Evolutionary conservation across 2,329 filamentous ascomycete genomes (phyloP).

Genomic region (Penicillium sp.): DNA sequence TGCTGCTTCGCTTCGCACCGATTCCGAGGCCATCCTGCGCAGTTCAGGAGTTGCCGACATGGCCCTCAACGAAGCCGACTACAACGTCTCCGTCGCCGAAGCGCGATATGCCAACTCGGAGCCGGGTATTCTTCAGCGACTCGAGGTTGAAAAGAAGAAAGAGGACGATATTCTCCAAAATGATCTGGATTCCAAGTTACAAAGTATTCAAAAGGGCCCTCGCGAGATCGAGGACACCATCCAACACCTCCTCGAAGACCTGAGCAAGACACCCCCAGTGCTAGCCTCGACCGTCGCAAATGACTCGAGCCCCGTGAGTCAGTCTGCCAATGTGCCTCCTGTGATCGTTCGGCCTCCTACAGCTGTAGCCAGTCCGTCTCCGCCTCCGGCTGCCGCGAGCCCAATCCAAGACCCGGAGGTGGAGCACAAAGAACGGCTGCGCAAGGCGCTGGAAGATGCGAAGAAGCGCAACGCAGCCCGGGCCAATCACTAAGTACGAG

Average conservation of each 20-base stretch:
- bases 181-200: constrained; percentile 43
- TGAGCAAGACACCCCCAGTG: constrained; percentile 31
- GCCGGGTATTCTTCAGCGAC: constrained; percentile 40
- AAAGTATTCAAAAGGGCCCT: constrained; percentile 42
- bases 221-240: constrained; percentile 38
- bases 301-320: constrained; percentile 3
- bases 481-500: constrained; percentile 12
- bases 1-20: constrained; percentile 40
- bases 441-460: constrained; percentile 52
- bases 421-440: constrained; percentile 49
- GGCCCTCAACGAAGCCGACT: constrained; percentile 52
- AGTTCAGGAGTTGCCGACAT: constrained; percentile 51
- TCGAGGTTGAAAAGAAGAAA: constrained; percentile 48
- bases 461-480: constrained; percentile 53
- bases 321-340: constrained; percentile 19
- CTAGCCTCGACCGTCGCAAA: constrained; percentile 8
- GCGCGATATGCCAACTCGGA: constrained; percentile 48
- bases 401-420: constrained; percentile 29
- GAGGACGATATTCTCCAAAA: constrained; percentile 48
- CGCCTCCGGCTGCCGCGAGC: constrained; percentile 2
- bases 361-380: constrained; percentile 10
- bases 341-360: constrained; percentile 30
- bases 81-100: constrained; percentile 54
- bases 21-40: constrained; percentile 48
- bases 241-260: constrained; percentile 38